Percentiles rank a stretch among this genome's conserved stretches.
These are phyloP conservation scores for Solanum chaucha DNA, from an alignment of 257 asterid genomes.

Conservation along the genomic window DNA sequence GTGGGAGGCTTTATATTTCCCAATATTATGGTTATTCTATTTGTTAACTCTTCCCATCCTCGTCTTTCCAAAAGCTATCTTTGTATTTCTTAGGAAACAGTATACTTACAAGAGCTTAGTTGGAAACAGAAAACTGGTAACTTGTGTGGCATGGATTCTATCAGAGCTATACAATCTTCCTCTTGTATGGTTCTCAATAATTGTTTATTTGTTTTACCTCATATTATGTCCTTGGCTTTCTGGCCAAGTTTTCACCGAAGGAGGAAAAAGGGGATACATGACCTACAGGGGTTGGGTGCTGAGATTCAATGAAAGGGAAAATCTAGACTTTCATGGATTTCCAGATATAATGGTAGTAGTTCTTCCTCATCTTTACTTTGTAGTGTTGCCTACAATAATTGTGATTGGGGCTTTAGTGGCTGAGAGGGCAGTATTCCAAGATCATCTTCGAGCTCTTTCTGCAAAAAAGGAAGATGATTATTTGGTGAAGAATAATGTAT, in stretches of 20 bases:
- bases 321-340: conserved; percentile 52
- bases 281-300: conserved; percentile 79
- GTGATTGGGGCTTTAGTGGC: conserved; percentile 39
- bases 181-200: conserved; percentile 32
- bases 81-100: conserved; percentile 27
- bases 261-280: conserved; percentile 59
- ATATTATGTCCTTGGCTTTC: conserved; percentile 76
- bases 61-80: conserved; percentile 44
- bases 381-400: conserved; percentile 54
- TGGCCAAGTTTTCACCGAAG: conserved; percentile 53
- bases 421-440: conserved; percentile 55
- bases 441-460: conserved; percentile 45
- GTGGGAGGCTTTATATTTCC: conserved; percentile 71
- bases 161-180: conserved; percentile 41
- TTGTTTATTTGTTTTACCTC: conserved; percentile 66
- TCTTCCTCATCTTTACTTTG: conserved; percentile 62
- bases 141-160: conserved; percentile 41
- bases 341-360: conserved; percentile 92
- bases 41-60: conserved; percentile 30
- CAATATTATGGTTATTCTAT: conserved; percentile 51
- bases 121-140: conserved; percentile 37
- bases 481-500: conserved; percentile 16
- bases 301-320: conserved; percentile 10
- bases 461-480: conserved; percentile 77
- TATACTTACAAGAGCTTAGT: conserved; percentile 35